Percentiles rank a stretch among this genome's conserved stretches.
Conservation (phyloP, 257 asterid genomes). For the Dorcoceras hygrometricum region DNA sequence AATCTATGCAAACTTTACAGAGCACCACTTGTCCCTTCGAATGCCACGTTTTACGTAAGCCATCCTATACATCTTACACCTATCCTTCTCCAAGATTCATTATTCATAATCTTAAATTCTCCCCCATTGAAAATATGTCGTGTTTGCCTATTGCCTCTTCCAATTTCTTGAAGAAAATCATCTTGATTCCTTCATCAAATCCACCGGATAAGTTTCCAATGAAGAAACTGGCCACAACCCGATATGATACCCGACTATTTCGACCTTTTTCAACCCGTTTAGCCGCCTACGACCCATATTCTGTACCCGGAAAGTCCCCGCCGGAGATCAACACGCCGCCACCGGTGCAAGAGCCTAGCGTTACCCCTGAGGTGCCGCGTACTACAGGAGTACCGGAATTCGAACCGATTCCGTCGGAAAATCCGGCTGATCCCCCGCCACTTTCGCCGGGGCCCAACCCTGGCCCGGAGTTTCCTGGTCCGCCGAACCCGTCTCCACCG, state of each 20-base stretch:
- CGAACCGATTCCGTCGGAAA: constrained; percentile 54
- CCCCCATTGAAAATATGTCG: constrained; percentile 40
- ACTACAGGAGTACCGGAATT: constrained; percentile 46
- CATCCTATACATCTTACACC: neutral
- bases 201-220: constrained; percentile 8
- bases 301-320: constrained; percentile 36
- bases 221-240: neutral
- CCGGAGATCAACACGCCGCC: constrained; percentile 47
- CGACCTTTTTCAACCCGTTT: constrained; percentile 19
- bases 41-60: neutral
- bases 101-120: neutral
- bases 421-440: constrained; percentile 48
- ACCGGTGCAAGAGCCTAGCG: constrained; percentile 27
- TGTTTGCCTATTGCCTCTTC: constrained; percentile 28
- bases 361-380: constrained; percentile 43
- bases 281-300: constrained; percentile 30
- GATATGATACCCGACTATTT: neutral
- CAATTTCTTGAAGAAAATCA: constrained; percentile 29
- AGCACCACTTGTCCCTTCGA: neutral
- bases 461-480: constrained; percentile 46
- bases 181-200: constrained; percentile 23
- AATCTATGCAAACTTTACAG: neutral
- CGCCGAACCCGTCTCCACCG: constrained; percentile 42
- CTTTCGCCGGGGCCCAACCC: constrained; percentile 35
- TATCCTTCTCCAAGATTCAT: neutral